Evolutionary conservation across 2,329 filamentous ascomycete species (phyloP), one percentile per base, ranked within the genome.

Genomic region (Pyrenophora graminea): DNA sequence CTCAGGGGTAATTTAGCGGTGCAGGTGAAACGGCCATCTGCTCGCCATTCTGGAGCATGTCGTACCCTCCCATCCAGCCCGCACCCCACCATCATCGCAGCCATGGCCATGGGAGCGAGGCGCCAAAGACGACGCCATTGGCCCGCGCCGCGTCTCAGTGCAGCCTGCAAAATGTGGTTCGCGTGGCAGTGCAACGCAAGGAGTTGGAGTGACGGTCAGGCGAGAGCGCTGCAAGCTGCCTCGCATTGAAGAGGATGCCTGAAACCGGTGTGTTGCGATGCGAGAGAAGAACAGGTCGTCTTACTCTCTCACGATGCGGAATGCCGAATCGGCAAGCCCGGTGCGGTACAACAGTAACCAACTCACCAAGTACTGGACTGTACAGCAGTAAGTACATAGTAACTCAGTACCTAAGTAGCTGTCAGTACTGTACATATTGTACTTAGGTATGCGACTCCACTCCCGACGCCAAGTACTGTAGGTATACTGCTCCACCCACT

Each of bases 21-120:
- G 51, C 27, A 55, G 55, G 45, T 72, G 69, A 72, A 71, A 72
- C 69, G 53, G 52, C 53, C 62, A 44, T 50, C 54, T 55, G 37
- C 51, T 53, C 51, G 51, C 51, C 51, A 48, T 52, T 13, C 45
- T 48, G 45, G 25, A 31, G 17, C 36, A 51, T 38, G 39, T 37
- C 33, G 46, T 53, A 27, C 45, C 40, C 25, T 27, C 37, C 48
- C 32, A 41, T 32, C 32, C 42, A 48, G 48, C 52, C 38, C 43
- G 34, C 49, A 60, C 43, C 55, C 51, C 55, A 58, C 47, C 41
- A 47, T 50, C 33, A 43, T 23, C 18, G 44, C 27, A 39, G 46
- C 46, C 45, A 47, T 63, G 56, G 59, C 61, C 42, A 48, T 58
- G 62, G 56, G 59, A 50, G 45, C 51, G 36, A 45, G 36, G 30